phyloP scores from a whole-genome alignment of 2,329 filamentous ascomycete species.

The Amauroascus verrucosus region DNA sequence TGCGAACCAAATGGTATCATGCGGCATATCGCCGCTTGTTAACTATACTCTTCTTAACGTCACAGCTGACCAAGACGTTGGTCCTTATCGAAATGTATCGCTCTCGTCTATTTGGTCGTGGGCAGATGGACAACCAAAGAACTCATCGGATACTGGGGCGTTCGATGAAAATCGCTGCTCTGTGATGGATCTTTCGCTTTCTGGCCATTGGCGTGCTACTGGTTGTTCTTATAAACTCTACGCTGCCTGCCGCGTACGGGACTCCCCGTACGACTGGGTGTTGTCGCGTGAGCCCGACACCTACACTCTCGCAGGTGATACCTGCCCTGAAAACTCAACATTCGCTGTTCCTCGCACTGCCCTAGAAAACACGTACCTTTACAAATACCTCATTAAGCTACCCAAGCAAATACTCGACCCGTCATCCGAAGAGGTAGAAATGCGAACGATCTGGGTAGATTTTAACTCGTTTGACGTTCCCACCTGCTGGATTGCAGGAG shows the following conservation, averaged over 20 bases:
- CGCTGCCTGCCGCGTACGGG: slow-evolving; percentile 47
- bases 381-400: slow-evolving; percentile 31
- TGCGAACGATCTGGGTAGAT: slow-evolving; percentile 45
- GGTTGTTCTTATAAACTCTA: slow-evolving; percentile 45
- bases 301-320: slow-evolving; percentile 37
- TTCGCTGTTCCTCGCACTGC: slow-evolving; percentile 52
- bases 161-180: slow-evolving; percentile 45
- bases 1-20: slow-evolving; percentile 39
- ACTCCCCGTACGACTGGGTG: slow-evolving; percentile 49
- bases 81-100: slow-evolving; percentile 42
- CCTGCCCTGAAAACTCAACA: slow-evolving; percentile 41
- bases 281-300: slow-evolving; percentile 36
- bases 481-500: slow-evolving; percentile 53
- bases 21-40: slow-evolving; percentile 51
- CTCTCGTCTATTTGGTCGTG: slow-evolving; percentile 51
- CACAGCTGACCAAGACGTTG: slow-evolving; percentile 41
- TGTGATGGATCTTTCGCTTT: slow-evolving; percentile 38
- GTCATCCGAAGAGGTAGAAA: slow-evolving; percentile 21
- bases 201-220: slow-evolving; percentile 49
- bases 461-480: slow-evolving; percentile 49
- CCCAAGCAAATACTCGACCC: slow-evolving; percentile 20
- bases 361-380: slow-evolving; percentile 53
- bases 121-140: slow-evolving; percentile 46
- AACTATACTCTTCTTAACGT: slow-evolving; percentile 45
- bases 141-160: slow-evolving; percentile 25